phyloP scores from a whole-genome alignment of 164 flowering plant species.

The Magnolia sinica region DNA sequence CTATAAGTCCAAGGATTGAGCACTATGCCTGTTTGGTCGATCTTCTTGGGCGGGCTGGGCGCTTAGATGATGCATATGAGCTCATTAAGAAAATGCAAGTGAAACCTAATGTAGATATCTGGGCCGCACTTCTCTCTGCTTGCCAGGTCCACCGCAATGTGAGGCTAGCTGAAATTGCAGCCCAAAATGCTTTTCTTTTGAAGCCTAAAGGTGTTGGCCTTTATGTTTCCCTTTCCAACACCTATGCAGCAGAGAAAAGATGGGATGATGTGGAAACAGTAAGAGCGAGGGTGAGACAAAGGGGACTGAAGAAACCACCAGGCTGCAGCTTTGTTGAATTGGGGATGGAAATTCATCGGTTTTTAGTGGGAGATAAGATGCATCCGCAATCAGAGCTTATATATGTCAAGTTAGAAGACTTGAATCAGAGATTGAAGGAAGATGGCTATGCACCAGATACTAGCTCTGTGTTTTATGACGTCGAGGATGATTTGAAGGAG shows the following conservation, averaged over 20 bases:
- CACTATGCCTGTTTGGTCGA: slow-evolving; percentile 48
- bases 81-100: slow-evolving; percentile 32
- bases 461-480: slow-evolving; percentile 37
- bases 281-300: slow-evolving; percentile 27
- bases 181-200: slow-evolving; percentile 28
- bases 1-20: slow-evolving; percentile 26
- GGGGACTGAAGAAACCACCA: slow-evolving; percentile 33
- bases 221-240: slow-evolving; percentile 41
- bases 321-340: slow-evolving; percentile 46
- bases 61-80: slow-evolving; percentile 38
- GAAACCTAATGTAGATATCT: slow-evolving; percentile 34
- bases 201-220: slow-evolving; percentile 30
- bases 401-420: slow-evolving; percentile 33
- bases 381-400: slow-evolving; percentile 32
- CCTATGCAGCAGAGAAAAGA: slow-evolving; percentile 37
- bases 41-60: slow-evolving; percentile 50
- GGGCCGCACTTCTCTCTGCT: slow-evolving; percentile 47
- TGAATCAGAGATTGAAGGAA: slow-evolving; percentile 28
- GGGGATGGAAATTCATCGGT: slow-evolving; percentile 31
- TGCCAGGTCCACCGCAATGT: slow-evolving; percentile 39
- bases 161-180: slow-evolving; percentile 38
- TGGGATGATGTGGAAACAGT: slow-evolving; percentile 48
- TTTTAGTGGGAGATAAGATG: slow-evolving; percentile 40
- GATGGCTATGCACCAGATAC: slow-evolving; percentile 38
- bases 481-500: slow-evolving; percentile 37